Base-by-base conservation (phyloP, 2,329 filamentous ascomycete genomes). In the Paramyrothecium sp. region DNA sequence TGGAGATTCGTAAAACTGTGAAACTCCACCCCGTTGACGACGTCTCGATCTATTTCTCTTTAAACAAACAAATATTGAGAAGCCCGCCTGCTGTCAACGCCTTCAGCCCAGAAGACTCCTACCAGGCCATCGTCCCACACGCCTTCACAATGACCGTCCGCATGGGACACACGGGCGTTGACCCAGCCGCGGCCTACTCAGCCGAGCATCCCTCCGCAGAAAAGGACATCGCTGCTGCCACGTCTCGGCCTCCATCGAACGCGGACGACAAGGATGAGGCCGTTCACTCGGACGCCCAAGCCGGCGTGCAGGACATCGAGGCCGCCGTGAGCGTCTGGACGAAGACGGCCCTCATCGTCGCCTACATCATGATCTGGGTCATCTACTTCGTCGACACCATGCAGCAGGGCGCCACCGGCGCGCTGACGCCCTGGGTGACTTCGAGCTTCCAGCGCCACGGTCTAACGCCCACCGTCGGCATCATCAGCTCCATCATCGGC, bases 341-440 rank as follows among this genome's bases (percentile, higher is more conserved):
- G 1, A 73, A 64, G 48, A 63, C 65, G 2, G 67, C 74, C 22
- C 67, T 81, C 16, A 66, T 75, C 10, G 53, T 65, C 19, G 75
- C 73, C 19, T 81, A 79, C 58, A 56, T 63, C 26, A 61, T 75
- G 56, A 65, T 84, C 50, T 83, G 77, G 71, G 55, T 80, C 33
- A 74, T 81, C 56, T 78, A 78, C 63, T 79, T 83, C 49, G 73
- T 81, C 59, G 73, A 80, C 54, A 74, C 74, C 26, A 65, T 81
- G 49, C 71, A 79, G 58, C 69, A 77, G 55, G 69, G 71, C 53
- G 72, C 76, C 17, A 67, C 65, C 1, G 57, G 63, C 7, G 72
- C 68, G 13, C 63, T 83, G 19, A 71, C 68, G 1, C 74, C 78
- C 12, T 82, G 75, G 56, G 74, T 81, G 10, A 81, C 79, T 3